These are phyloP conservation scores for Setomelanomma holmii DNA, from an alignment of 2,329 filamentous ascomycete genomes.

Conservation along the genomic window DNA sequence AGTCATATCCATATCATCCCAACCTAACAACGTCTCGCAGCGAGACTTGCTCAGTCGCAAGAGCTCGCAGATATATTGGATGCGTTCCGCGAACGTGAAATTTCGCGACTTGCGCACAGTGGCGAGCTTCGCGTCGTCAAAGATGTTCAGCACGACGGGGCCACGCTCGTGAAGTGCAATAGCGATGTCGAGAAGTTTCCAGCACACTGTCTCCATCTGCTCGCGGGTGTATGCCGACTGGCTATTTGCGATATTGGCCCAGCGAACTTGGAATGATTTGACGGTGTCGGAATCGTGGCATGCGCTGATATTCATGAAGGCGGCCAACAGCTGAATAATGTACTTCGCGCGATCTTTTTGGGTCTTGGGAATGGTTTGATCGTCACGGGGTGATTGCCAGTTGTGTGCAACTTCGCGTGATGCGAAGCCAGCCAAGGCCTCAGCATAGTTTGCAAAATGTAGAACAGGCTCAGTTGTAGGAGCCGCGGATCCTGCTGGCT, in stretches of 20 bases:
- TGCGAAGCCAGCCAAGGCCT: not conserved
- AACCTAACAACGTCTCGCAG: slow-evolving; percentile 1
- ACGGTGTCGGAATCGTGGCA: slow-evolving; percentile 5
- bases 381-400: slow-evolving; percentile 6
- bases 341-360: slow-evolving; percentile 1
- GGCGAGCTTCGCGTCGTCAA: not conserved
- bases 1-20: slow-evolving; percentile 5
- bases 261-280: not conserved
- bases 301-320: slow-evolving; percentile 4
- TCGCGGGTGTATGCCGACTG: not conserved
- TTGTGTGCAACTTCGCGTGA: not conserved
- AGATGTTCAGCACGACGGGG: slow-evolving; percentile 5
- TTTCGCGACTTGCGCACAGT: not conserved
- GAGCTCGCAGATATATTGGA: slow-evolving; percentile 4
- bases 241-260: not conserved
- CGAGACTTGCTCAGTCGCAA: slow-evolving; percentile 6
- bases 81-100: slow-evolving; percentile 1
- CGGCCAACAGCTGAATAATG: slow-evolving; percentile 1
- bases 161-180: slow-evolving; percentile 4
- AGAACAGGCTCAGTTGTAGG: not conserved
- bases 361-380: slow-evolving; percentile 6
- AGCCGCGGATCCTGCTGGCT: not conserved
- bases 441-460: not conserved
- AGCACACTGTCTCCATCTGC: slow-evolving; percentile 4
- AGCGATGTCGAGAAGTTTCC: slow-evolving; percentile 4